A percentile compares a stretch with the other conserved stretches of the same genome.
These are phyloP conservation scores for Macadamia integrifolia DNA, from an alignment of 164 flowering plant genomes.

Conservation along the genomic window DNA sequence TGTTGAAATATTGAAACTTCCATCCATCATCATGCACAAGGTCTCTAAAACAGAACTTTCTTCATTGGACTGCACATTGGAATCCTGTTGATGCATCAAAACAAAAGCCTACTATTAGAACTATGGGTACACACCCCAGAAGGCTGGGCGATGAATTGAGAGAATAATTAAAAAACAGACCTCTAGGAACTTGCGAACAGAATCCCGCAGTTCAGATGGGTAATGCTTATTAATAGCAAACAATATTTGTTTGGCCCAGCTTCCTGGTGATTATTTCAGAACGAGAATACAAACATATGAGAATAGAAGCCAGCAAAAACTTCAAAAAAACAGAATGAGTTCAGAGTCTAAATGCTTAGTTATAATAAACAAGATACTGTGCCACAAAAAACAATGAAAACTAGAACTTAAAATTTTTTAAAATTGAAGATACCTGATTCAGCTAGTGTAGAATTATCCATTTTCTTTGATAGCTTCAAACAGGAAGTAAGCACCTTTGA, in stretches of 20 bases:
- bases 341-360: too few relatives aligned
- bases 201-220: slow-evolving; percentile 54
- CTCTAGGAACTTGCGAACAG: slow-evolving; percentile 58
- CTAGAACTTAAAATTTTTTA: too few relatives aligned
- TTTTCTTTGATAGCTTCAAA: slow-evolving; percentile 34
- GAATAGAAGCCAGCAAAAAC: not conserved
- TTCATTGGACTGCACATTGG: slow-evolving; percentile 36
- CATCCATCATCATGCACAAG: slow-evolving; percentile 52
- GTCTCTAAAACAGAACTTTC: slow-evolving; percentile 36
- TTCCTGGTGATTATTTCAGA: slow-evolving; percentile 30
- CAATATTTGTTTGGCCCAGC: slow-evolving; percentile 56
- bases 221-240: slow-evolving; percentile 45
- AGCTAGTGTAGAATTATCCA: slow-evolving; percentile 21
- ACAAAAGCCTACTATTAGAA: not conserved
- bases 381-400: not conserved
- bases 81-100: slow-evolving; percentile 32
- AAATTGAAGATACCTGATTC: slow-evolving; percentile 43
- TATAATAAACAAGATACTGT: too few relatives aligned
- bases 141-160: not conserved
- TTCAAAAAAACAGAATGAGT: too few relatives aligned
- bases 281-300: not conserved
- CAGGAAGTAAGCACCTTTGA: slow-evolving; percentile 46
- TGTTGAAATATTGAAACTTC: slow-evolving; percentile 30
- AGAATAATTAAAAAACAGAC: slow-evolving; percentile 17
- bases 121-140: not conserved